Conservation (phyloP, 208 protist species). For the Trypanosoma vivax region DNA sequence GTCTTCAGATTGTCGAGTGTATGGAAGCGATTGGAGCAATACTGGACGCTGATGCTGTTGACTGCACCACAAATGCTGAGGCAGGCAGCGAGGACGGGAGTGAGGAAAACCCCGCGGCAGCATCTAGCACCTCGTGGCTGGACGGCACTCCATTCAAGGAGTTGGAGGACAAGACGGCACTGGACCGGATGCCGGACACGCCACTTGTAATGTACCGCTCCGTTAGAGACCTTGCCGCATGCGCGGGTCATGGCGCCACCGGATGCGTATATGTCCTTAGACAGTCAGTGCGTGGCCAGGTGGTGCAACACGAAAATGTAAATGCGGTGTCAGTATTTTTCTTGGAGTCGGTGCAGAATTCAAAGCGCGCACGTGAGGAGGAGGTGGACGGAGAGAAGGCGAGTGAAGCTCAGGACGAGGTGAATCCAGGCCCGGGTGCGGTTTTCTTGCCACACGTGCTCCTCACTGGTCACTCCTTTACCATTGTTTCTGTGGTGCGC, state of each 20-base stretch:
- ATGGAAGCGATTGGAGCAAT: conserved; percentile 48
- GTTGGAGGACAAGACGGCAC: conserved; percentile 43
- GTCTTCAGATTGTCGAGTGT: conserved; percentile 32
- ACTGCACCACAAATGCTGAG: conserved; percentile 22
- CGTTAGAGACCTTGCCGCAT: conserved; percentile 63
- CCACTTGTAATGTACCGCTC: conserved; percentile 23
- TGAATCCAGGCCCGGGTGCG: not conserved
- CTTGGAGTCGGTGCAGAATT: conserved; percentile 12
- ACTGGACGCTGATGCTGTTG: conserved; percentile 45
- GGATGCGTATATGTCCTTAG: conserved; percentile 60
- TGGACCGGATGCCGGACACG: conserved; percentile 45
- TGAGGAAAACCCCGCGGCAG: not conserved
- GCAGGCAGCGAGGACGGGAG: not conserved
- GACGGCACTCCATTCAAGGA: conserved; percentile 65
- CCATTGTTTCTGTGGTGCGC: conserved; percentile 64
- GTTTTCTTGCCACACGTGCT: conserved; percentile 34
- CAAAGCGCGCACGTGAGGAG: conserved; percentile 3
- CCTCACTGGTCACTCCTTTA: conserved; percentile 65
- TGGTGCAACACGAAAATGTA: conserved; percentile 49
- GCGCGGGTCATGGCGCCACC: conserved; percentile 35
- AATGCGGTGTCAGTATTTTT: conserved; percentile 79
- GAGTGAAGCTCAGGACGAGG: conserved; percentile 23
- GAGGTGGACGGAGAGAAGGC: not conserved
- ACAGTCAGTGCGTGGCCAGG: conserved; percentile 52
- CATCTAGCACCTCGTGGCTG: conserved; percentile 21